phyloP scores from a whole-genome alignment of 176 grass and related monocot species.

The Alloteropsis semialata region DNA sequence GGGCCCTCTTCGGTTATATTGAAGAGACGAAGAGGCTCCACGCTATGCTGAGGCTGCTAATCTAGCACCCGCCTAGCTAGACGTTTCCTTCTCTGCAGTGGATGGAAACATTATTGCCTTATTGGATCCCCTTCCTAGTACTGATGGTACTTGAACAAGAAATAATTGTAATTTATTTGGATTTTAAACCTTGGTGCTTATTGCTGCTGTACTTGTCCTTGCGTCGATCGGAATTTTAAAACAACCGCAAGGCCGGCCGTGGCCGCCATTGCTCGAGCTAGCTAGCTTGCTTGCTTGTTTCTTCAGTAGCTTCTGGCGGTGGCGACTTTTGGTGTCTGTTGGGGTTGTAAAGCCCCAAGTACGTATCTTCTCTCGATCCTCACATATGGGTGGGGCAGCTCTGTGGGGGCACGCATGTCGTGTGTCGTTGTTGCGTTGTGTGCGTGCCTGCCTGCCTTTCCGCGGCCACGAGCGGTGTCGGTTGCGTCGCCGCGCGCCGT shows the following conservation, averaged over 20 bases:
- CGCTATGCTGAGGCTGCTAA: conserved; percentile 61
- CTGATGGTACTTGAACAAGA: conserved; percentile 14
- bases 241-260: not conserved
- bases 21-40: conserved; percentile 26
- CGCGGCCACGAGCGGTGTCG: conserved; percentile 29
- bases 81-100: conserved; percentile 23
- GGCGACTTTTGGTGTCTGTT: not conserved
- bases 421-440: not conserved
- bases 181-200: not conserved
- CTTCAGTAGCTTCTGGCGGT: not conserved
- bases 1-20: conserved; percentile 43
- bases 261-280: not conserved
- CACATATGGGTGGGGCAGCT: conserved; percentile 34
- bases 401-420: not conserved
- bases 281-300: not conserved
- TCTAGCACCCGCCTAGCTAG: conserved; percentile 56
- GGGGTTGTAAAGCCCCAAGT: not conserved
- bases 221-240: conserved; percentile 18
- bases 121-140: not conserved
- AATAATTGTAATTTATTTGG: conserved; percentile 32
- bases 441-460: not conserved
- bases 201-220: not conserved
- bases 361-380: not conserved
- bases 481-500: not conserved
- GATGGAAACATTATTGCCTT: not conserved